Conservation (phyloP, 805 yeast genomes). For the Teunomyces barrocoloradensis region DNA sequence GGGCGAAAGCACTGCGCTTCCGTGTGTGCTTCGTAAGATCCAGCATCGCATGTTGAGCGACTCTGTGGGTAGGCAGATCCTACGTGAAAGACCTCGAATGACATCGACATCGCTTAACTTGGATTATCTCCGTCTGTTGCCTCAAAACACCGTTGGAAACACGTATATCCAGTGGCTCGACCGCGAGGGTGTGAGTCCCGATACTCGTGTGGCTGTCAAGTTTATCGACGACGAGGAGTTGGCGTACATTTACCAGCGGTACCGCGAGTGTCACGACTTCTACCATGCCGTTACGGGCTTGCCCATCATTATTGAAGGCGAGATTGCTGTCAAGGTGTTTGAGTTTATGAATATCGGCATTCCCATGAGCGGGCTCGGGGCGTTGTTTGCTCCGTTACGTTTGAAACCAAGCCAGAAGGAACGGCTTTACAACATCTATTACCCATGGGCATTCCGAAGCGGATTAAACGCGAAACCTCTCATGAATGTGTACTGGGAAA, state of each 20-base stretch:
- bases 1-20: slow-evolving; percentile 88
- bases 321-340: slow-evolving; percentile 85
- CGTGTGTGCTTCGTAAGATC: slow-evolving; percentile 58
- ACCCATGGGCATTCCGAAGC: slow-evolving; percentile 83
- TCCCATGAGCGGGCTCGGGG: slow-evolving; percentile 95
- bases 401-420: slow-evolving; percentile 61
- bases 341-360: slow-evolving; percentile 90
- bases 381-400: slow-evolving; percentile 82
- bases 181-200: slow-evolving; percentile 88
- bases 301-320: slow-evolving; percentile 95
- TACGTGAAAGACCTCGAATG: slow-evolving; percentile 79
- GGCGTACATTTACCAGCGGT: slow-evolving; percentile 90
- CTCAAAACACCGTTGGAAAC: slow-evolving; percentile 70
- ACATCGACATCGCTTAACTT: slow-evolving; percentile 69
- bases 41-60: slow-evolving; percentile 74
- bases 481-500: slow-evolving; percentile 91
- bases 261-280: slow-evolving; percentile 95
- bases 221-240: slow-evolving; percentile 87
- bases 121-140: slow-evolving; percentile 55
- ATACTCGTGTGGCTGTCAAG: slow-evolving; percentile 83
- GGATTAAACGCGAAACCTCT: slow-evolving; percentile 74
- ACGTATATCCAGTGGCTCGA: slow-evolving; percentile 81
- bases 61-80: slow-evolving; percentile 70
- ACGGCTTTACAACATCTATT: slow-evolving; percentile 64
- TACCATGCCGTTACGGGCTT: slow-evolving; percentile 89